A percentile compares a stretch with the other conserved stretches of the same genome.
phyloP scores from a whole-genome alignment of 768 basidiomycete genomes.

The Tulasnella sp. region DNA sequence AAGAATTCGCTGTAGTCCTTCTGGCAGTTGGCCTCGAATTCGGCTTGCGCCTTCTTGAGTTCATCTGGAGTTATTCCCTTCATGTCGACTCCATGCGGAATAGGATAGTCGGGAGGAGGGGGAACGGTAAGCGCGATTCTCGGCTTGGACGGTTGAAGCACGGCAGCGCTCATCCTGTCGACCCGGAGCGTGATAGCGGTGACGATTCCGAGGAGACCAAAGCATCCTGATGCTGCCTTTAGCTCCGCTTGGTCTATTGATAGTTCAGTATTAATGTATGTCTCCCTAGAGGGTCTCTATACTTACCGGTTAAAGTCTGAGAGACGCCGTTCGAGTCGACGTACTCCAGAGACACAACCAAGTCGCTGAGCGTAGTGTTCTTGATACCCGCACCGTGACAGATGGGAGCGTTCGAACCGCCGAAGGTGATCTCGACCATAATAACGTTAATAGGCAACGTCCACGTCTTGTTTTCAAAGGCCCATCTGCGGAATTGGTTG shows the following conservation, averaged over 20 bases:
- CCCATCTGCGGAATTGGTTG: constrained; percentile 43
- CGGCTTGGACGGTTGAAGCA: constrained; percentile 40
- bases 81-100: constrained; percentile 38
- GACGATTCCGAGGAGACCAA: constrained; percentile 43
- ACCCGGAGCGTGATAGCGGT: constrained; percentile 41
- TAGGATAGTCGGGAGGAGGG: constrained; percentile 39
- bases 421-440: constrained; percentile 44
- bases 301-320: constrained; percentile 25
- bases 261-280: constrained; percentile 35
- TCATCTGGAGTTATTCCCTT: constrained; percentile 37
- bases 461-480: constrained; percentile 37
- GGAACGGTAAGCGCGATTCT: constrained; percentile 41
- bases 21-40: constrained; percentile 40
- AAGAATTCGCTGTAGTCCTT: constrained; percentile 44
- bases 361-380: constrained; percentile 41
- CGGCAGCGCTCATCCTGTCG: constrained; percentile 41
- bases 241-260: constrained; percentile 38
- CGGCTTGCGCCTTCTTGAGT: constrained; percentile 37
- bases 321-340: constrained; percentile 41
- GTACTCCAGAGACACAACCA: constrained; percentile 41
- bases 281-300: not conserved
- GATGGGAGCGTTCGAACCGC: constrained; percentile 41
- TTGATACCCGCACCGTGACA: constrained; percentile 43
- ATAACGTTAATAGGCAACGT: constrained; percentile 43
- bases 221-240: constrained; percentile 42